A percentile compares a stretch with the other conserved stretches of the same genome.
Evolutionary conservation across 1,284 basidiomycete species (phyloP).

Genomic region (Xerocomus nothofagi): DNA sequence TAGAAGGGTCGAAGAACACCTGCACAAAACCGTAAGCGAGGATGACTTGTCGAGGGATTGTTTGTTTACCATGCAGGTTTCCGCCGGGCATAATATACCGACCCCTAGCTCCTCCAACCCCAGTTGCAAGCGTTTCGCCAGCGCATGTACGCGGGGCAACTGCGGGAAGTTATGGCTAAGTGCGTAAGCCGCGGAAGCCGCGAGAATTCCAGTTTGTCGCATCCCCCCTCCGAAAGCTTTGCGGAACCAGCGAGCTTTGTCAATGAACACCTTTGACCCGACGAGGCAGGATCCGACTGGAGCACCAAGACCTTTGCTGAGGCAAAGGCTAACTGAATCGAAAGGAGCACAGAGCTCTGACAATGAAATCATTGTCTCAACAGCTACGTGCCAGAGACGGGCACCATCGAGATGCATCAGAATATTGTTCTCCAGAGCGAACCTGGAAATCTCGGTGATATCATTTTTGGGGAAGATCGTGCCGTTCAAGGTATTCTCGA

Average conservation of each 20-base stretch:
- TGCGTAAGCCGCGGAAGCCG: slow-evolving; percentile 85
- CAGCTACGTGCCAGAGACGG: slow-evolving; percentile 91
- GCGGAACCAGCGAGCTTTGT: slow-evolving; percentile 79
- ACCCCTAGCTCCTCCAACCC: slow-evolving; percentile 78
- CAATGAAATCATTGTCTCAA: slow-evolving; percentile 69
- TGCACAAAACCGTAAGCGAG: slow-evolving; percentile 29
- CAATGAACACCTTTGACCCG: slow-evolving; percentile 77
- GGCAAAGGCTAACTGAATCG: slow-evolving; percentile 89
- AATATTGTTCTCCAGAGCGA: slow-evolving; percentile 67
- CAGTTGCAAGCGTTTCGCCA: slow-evolving; percentile 68
- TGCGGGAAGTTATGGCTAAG: slow-evolving; percentile 83
- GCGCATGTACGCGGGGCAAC: slow-evolving; percentile 73
- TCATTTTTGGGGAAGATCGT: slow-evolving; percentile 92
- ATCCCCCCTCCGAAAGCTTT: slow-evolving; percentile 96
- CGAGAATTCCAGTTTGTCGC: slow-evolving; percentile 84
- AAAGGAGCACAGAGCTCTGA: slow-evolving; percentile 87
- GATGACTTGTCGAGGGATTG: background rate
- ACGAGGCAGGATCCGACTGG: slow-evolving; percentile 91
- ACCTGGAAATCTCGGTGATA: slow-evolving; percentile 78
- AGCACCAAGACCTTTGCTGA: slow-evolving; percentile 95
- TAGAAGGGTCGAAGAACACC: slow-evolving; percentile 83
- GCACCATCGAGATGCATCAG: slow-evolving; percentile 95
- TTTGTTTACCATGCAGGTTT: slow-evolving; percentile 83
- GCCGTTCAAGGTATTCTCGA: slow-evolving; percentile 94
- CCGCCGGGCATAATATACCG: slow-evolving; percentile 71